phyloP scores from a whole-genome alignment of 257 asterid species.

The Gentiana dahurica region DNA sequence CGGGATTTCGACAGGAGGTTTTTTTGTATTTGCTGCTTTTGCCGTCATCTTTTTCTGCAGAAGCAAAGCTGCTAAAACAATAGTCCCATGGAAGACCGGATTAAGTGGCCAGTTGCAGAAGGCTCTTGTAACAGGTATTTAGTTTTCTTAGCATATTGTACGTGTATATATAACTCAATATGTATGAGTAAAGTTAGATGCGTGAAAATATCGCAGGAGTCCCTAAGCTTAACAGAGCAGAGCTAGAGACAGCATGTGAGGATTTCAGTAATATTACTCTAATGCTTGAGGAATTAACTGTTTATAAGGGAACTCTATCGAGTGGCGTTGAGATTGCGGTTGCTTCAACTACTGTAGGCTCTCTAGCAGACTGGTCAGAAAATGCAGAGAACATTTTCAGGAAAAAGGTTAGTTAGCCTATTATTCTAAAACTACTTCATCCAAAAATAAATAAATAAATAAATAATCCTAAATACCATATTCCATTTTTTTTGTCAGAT shows the following conservation, averaged over 20 bases:
- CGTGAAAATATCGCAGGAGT: conserved; percentile 43
- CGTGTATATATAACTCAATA: too few relatives aligned
- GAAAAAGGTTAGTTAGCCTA: conserved; percentile 45
- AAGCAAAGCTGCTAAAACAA: conserved; percentile 54
- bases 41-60: conserved; percentile 29
- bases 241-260: conserved; percentile 88
- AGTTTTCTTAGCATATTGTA: too few relatives aligned
- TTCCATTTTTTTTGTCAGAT: conserved; percentile 32
- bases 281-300: conserved; percentile 32
- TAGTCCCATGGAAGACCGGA: conserved; percentile 86
- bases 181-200: conserved; percentile 1
- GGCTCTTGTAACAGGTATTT: conserved; percentile 77
- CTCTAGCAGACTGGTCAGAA: conserved; percentile 63
- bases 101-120: conserved; percentile 94
- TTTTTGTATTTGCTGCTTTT: conserved; percentile 26
- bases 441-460: not conserved
- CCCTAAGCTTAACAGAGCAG: conserved; percentile 73
- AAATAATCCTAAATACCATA: not conserved
- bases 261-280: conserved; percentile 81
- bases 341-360: conserved; percentile 50
- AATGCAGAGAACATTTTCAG: conserved; percentile 56
- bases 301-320: conserved; percentile 88
- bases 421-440: too few relatives aligned
- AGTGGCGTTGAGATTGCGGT: conserved; percentile 94
- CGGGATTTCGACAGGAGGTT: conserved; percentile 25